These are phyloP conservation scores for Dioscorea cayenensis DNA, from an alignment of 116 monocot genomes.

Conservation along the genomic window DNA sequence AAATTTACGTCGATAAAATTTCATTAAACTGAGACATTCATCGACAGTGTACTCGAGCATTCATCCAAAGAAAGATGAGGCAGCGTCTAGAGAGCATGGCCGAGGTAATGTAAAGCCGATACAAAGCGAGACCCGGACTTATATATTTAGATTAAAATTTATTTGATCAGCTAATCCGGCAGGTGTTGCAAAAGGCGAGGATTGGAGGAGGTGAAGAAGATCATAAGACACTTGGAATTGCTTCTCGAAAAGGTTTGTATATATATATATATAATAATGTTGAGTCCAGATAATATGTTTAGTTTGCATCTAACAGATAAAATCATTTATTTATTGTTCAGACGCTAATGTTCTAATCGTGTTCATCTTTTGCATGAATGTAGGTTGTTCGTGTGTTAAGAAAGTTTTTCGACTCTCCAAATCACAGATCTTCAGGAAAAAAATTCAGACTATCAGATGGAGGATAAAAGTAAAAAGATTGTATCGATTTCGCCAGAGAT, in stretches of 20 bases:
- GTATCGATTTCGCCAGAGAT: conserved; percentile 25
- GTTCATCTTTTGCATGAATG: background rate
- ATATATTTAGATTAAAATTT: background rate
- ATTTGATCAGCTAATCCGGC: conserved; percentile 6
- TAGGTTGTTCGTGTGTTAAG: conserved; percentile 16
- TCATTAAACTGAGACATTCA: conserved; percentile 2
- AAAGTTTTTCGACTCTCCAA: conserved; percentile 28
- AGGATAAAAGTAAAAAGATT: conserved; percentile 46
- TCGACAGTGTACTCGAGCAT: conserved; percentile 50
- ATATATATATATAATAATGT: too few species aligned
- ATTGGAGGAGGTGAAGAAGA: conserved; percentile 16
- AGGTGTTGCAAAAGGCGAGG: conserved; percentile 48
- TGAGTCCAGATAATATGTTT: background rate
- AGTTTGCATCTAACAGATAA: background rate
- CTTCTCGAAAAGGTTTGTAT: background rate
- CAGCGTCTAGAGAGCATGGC: conserved; percentile 35
- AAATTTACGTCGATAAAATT: too few species aligned
- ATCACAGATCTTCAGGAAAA: conserved; percentile 22
- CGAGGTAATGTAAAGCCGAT: conserved; percentile 23
- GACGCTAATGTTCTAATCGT: too few species aligned
- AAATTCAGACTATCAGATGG: conserved; percentile 32
- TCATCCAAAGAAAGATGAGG: conserved; percentile 60
- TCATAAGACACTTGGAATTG: conserved; percentile 22
- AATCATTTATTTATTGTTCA: background rate
- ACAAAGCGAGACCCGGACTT: background rate